Evolutionary conservation across 75 land plant genomes (phyloP).

Genomic region (Pinus tabuliformis): DNA sequence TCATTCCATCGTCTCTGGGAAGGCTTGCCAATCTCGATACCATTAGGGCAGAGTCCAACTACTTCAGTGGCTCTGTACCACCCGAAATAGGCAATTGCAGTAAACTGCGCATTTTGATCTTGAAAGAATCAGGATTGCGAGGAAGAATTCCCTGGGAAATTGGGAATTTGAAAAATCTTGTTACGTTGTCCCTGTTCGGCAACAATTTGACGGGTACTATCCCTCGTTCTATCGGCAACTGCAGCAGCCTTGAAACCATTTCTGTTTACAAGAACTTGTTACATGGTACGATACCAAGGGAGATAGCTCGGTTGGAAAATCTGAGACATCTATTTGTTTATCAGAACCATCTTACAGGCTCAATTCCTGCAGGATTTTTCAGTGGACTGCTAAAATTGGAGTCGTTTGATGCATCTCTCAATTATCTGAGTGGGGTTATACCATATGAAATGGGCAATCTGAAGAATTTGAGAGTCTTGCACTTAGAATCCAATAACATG

Average conservation of each 20-base stretch:
- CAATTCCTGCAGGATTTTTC: constrained; percentile 40
- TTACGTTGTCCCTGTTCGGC: constrained; percentile 21
- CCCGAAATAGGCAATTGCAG: constrained; percentile 32
- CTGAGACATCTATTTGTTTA: constrained; percentile 52
- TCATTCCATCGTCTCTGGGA: constrained; percentile 36
- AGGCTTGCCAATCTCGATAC: constrained; percentile 33
- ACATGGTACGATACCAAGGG: constrained; percentile 51
- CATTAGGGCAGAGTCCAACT: constrained; percentile 36
- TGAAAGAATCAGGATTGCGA: constrained; percentile 29
- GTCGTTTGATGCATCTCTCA: constrained; percentile 41
- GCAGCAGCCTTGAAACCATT: constrained; percentile 22
- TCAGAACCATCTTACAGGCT: constrained; percentile 35
- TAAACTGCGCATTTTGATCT: constrained; percentile 32
- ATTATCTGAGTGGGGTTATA: constrained; percentile 24
- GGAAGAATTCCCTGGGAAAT: constrained; percentile 11
- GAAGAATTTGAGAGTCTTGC: not conserved
- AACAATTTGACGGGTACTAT: constrained; percentile 53
- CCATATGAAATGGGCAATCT: constrained; percentile 25
- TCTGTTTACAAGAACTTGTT: constrained; percentile 34
- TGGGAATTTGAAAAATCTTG: not conserved
- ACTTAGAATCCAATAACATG: constrained; percentile 17
- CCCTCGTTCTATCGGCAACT: constrained; percentile 23
- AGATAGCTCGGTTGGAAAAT: constrained; percentile 43
- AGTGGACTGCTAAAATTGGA: constrained; percentile 10
- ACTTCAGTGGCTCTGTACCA: constrained; percentile 33